Evolutionary conservation across 2,329 filamentous ascomycete species (phyloP), one percentile per base, ranked within the genome.

Genomic region (Daldinia sp.): DNA sequence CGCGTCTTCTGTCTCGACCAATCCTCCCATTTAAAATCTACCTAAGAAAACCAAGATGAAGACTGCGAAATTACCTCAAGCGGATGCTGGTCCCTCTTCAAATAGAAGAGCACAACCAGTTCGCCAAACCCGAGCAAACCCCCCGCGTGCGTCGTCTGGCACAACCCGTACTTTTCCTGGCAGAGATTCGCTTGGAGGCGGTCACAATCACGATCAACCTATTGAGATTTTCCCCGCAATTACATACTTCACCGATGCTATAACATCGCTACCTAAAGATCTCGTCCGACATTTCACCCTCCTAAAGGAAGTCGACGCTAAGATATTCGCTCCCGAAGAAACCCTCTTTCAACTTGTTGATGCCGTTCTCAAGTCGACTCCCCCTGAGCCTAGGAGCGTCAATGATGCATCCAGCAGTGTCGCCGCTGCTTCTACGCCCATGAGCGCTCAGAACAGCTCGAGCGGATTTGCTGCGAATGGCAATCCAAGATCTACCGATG

Each of bases 231-330:
- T 89, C 74, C 89, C 89, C 50, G 89, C 86, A 60, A 86, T 90
- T 71, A 90, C 87, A 10, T 88, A 90, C 81, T 98, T 99, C 79
- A 93, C 95, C 70, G 94, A 98, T 80, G 91, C 94, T 70, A 93
- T 98, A 78, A 91, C 93, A 58, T 94, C 95, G 42, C 88, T 99
- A 28, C 96, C 96, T 4, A 94, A 94, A 79, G 96, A 99, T 82
- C 93, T 98, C 57, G 93, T 97, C 74, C 91, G 94, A 78, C 95
- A 99, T 80, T 97, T 97, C 75, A 98, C 95, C 37, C 87, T 98
- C 63, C 86, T 99, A 74, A 98, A 98, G 80, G 96, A 99, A 82
- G 96, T 98, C 54, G 96, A 99, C 83, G 95, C 95, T 70, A 99
- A 99, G 82, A 92, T 97, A 72, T 96, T 94, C 81, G 90, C 90